Evolutionary conservation across 2,329 filamentous ascomycete species (phyloP).

Genomic region (Apiospora sp.): DNA sequence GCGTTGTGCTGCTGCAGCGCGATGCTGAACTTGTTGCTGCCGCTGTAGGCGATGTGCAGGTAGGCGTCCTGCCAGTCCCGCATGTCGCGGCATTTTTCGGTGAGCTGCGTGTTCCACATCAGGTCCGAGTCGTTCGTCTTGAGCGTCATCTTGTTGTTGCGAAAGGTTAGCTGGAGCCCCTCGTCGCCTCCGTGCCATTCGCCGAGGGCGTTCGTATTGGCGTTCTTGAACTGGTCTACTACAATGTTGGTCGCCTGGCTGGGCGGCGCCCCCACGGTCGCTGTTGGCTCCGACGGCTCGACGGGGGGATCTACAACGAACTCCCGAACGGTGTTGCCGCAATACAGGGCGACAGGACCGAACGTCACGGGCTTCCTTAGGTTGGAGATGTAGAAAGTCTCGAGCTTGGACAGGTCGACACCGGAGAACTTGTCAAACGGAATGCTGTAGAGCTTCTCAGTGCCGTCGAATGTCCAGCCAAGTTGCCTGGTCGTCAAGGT

Average conservation of each 20-base stretch:
- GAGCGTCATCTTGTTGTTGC: constrained; percentile 59
- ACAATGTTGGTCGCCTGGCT: constrained; percentile 59
- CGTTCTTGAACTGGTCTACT: constrained; percentile 66
- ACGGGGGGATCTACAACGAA: constrained; percentile 54
- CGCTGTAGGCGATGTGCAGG: constrained; percentile 70
- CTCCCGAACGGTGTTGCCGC: constrained; percentile 57
- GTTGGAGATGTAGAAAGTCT: constrained; percentile 57
- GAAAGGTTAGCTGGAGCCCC: constrained; percentile 59
- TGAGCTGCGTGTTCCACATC: constrained; percentile 66
- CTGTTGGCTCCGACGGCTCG: constrained; percentile 51
- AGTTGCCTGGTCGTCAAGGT: constrained; percentile 55
- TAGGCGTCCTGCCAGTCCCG: constrained; percentile 63
- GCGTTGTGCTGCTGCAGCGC: constrained; percentile 72
- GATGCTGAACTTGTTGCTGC: constrained; percentile 68
- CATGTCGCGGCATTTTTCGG: constrained; percentile 63
- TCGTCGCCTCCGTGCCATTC: constrained; percentile 73
- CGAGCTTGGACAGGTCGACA: constrained; percentile 59
- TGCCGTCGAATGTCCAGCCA: constrained; percentile 67
- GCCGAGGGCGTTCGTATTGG: constrained; percentile 63
- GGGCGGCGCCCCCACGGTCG: constrained; percentile 57
- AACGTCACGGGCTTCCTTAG: constrained; percentile 57
- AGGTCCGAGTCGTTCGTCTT: constrained; percentile 67
- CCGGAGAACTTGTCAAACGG: constrained; percentile 60
- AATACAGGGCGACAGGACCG: constrained; percentile 66
- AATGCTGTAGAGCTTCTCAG: constrained; percentile 65